Evolutionary conservation across 345 rosid species (phyloP).

Genomic region (Zanthoxylum bungeanum): DNA sequence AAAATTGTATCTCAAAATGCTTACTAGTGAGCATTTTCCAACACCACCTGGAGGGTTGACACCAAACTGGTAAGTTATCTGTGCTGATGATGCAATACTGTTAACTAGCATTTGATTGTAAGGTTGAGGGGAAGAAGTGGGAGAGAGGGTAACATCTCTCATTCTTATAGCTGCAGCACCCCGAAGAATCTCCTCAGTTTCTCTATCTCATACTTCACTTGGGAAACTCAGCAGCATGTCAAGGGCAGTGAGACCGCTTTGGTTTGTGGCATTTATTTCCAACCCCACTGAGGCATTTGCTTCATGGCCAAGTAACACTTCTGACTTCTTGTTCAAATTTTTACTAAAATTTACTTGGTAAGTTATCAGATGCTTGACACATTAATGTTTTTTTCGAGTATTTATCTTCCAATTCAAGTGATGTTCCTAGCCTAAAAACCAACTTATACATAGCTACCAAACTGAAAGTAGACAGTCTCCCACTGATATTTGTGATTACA

Average conservation of each 20-base stretch:
- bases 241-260: constrained; percentile 41
- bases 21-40: too few species aligned
- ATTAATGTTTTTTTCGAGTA: neutral
- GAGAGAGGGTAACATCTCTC: constrained; percentile 5
- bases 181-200: constrained; percentile 37
- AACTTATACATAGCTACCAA: too few species aligned
- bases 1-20: too few species aligned
- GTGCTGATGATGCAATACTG: constrained; percentile 14
- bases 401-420: too few species aligned
- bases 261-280: constrained; percentile 43
- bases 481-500: too few species aligned
- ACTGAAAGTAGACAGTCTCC: too few species aligned
- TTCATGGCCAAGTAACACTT: constrained; percentile 31
- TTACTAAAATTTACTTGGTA: neutral
- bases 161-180: constrained; percentile 37
- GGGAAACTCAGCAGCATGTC: constrained; percentile 48
- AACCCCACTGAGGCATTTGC: constrained; percentile 16
- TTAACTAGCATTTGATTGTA: neutral
- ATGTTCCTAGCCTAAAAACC: too few species aligned
- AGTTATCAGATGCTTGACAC: neutral
- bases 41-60: constrained; percentile 54
- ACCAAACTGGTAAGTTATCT: constrained; percentile 40
- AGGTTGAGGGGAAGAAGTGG: constrained; percentile 8
- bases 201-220: constrained; percentile 59
- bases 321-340: neutral